Evolutionary conservation across 2,329 filamentous ascomycete species (phyloP), one percentile per base, ranked within the genome.

Genomic region (Trichoderma sp.): DNA sequence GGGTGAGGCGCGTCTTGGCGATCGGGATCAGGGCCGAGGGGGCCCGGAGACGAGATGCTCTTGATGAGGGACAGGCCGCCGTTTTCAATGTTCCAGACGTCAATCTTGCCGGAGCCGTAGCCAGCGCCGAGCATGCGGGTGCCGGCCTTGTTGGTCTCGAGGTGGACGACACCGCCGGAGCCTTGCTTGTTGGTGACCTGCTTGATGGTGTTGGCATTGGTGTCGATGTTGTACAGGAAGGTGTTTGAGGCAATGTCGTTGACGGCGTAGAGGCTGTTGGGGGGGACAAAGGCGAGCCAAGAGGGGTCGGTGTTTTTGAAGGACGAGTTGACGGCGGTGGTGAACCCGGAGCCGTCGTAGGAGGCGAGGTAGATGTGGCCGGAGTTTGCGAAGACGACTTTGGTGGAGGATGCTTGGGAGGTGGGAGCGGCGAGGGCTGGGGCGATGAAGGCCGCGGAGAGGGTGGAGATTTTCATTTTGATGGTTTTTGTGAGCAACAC

Each of bases 71-170:
- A 77, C 5, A 81, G 75, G 3, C 72, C 77, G 52, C 77, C 78
- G 51, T 78, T 74, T 21, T 76, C 75, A 18, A 80, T 75, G 73
- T 85, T 79, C 81, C 81, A 86, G 60, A 85, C 76, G 71, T 85
- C 83, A 54, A 85, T 72, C 30, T 75, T 77, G 64, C 79, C 81
- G 21, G 75, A 74, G 30, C 78, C 78, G 72, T 82, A 85, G 7
- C 78, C 79, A 2, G 83, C 77, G 18, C 82, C 82, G 3, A 86
- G 75, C 74, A 86, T 78, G 59, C 80, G 80, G 3, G 79, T 83
- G 73, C 78, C 74, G 69, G 84, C 79, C 61, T 74, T 66, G 76
- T 81, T 83, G 76, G 85, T 82, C 58, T 79, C 82, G 28, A 86
- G 79, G 70, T 81, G 81, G 37, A 86, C 84, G 11, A 84, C 80